Percentiles rank a stretch among this genome's conserved stretches.
These are phyloP conservation scores for Calocybe gambosa DNA, from an alignment of 1,284 basidiomycete species.

Conservation along the genomic window DNA sequence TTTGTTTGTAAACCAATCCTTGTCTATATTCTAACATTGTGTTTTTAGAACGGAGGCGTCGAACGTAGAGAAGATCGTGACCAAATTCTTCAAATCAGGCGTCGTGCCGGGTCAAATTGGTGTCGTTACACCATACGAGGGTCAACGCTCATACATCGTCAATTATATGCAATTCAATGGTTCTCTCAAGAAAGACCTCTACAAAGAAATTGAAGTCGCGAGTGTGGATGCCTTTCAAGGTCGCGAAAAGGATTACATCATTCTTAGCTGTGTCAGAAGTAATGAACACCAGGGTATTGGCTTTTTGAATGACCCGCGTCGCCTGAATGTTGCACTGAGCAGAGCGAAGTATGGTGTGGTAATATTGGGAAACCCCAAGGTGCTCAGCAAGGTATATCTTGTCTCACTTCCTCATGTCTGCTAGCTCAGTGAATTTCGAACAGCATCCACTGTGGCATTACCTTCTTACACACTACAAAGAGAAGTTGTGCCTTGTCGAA, in stretches of 20 bases:
- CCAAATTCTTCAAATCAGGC: slow-evolving; percentile 99
- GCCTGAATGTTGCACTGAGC: slow-evolving; percentile 95
- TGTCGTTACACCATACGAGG: slow-evolving; percentile 98
- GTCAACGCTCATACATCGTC: slow-evolving; percentile 97
- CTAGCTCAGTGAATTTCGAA: slow-evolving; percentile 11
- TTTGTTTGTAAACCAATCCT: slow-evolving; percentile 22
- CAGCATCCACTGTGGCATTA: slow-evolving; percentile 99
- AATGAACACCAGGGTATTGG: slow-evolving; percentile 99
- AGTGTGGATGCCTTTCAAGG: slow-evolving; percentile 99
- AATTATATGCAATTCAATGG: slow-evolving; percentile 99
- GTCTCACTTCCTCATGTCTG: slow-evolving; percentile 3
- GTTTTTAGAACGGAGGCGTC: slow-evolving; percentile 85
- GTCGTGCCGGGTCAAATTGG: slow-evolving; percentile 95
- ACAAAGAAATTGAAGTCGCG: slow-evolving; percentile 99
- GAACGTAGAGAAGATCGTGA: slow-evolving; percentile 99
- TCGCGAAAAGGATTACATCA: slow-evolving; percentile 99
- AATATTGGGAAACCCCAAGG: slow-evolving; percentile 97
- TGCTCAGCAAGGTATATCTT: slow-evolving; percentile 86
- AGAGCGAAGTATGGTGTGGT: slow-evolving; percentile 98
- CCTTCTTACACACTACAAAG: slow-evolving; percentile 97
- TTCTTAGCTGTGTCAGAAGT: slow-evolving; percentile 96
- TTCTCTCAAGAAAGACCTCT: slow-evolving; percentile 95
- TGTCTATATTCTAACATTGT: slow-evolving; percentile 4
- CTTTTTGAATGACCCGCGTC: slow-evolving; percentile 96
- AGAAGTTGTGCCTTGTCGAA: slow-evolving; percentile 91